Evolutionary conservation across 1,139 yeast species (phyloP), one percentile per base, ranked within the genome.

Genomic region (Suhomyces ambrosiae): DNA sequence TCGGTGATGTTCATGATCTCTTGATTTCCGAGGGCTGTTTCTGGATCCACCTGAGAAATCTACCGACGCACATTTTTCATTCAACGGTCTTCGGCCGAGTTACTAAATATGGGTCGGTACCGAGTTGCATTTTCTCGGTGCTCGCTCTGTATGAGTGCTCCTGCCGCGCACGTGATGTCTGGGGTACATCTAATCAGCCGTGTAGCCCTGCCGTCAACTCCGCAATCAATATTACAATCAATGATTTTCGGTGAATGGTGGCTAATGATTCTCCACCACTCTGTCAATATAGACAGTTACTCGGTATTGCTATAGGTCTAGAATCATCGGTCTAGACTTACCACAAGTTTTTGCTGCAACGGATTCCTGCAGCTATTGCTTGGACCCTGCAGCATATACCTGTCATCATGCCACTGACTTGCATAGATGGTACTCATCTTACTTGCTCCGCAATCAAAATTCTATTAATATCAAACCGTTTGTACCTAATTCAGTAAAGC

Each of bases 171-270:
- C 24, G 24, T 23, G 24, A 8, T n/a, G 24, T n/a, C 7, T 23
- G 24, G 24, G 24, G 24, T 23, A 23, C 22, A n/a, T 23, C n/a
- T 23, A 23, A 10, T 23, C 24, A 23, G 24, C 24, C 24, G 24
- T 23, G 21, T 18, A 18, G 21, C 21, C 21, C 8, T 18, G 8
- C 21, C 21, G 21, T 18, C 5, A 8, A 6, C 21, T 18, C 21
- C 21, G 21, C 8, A 6, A 18, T 6, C 7, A 8, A 8, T 18
- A 6, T 8, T 18, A 6, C 8, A 18, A 18, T 5, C 21, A n/a
- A n/a, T 18, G 21, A 5, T 6, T 18, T 6, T 18, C 21, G 7
- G 21, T 18, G 8, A 18, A 18, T 8, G 21, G 21, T 18, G 21
- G 21, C 21, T 18, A 18, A 18, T 18, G 21, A 18, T 6, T 6